phyloP scores from a whole-genome alignment of 176 grass and related monocot species.

The Oryza longistaminata region DNA sequence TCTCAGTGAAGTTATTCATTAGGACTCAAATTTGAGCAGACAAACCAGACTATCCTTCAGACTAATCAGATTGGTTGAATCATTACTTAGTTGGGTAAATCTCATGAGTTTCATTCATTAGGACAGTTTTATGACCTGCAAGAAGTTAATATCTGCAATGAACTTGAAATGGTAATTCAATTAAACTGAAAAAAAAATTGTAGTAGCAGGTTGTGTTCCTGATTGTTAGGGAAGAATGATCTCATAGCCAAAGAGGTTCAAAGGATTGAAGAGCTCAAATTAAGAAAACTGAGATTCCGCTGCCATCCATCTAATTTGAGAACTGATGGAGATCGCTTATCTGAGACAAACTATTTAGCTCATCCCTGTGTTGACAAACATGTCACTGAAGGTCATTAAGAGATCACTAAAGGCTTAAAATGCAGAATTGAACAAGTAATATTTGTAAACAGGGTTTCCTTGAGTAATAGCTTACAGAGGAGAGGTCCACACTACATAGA shows the following conservation, averaged over 20 bases:
- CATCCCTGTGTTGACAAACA: too few species aligned
- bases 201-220: conserved; percentile 16
- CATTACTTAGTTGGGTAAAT: conserved; percentile 64
- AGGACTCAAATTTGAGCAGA: conserved; percentile 51
- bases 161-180: conserved; percentile 27
- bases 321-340: too few species aligned
- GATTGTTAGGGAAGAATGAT: conserved; percentile 57
- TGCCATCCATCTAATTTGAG: not conserved
- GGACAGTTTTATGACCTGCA: conserved; percentile 84
- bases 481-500: too few species aligned
- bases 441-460: too few species aligned
- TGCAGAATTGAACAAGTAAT: too few species aligned
- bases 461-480: too few species aligned
- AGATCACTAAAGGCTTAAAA: too few species aligned
- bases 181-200: not conserved
- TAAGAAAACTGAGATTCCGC: conserved; percentile 64
- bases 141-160: conserved; percentile 15
- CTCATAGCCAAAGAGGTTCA: not conserved
- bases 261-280: conserved; percentile 65
- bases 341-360: too few species aligned
- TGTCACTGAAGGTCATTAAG: too few species aligned
- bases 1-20: too few species aligned
- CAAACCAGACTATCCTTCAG: conserved; percentile 70
- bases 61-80: conserved; percentile 69
- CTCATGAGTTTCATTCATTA: conserved; percentile 65